Conservation (phyloP, 176 grass and related monocot genomes). For the Oryza longistaminata region DNA sequence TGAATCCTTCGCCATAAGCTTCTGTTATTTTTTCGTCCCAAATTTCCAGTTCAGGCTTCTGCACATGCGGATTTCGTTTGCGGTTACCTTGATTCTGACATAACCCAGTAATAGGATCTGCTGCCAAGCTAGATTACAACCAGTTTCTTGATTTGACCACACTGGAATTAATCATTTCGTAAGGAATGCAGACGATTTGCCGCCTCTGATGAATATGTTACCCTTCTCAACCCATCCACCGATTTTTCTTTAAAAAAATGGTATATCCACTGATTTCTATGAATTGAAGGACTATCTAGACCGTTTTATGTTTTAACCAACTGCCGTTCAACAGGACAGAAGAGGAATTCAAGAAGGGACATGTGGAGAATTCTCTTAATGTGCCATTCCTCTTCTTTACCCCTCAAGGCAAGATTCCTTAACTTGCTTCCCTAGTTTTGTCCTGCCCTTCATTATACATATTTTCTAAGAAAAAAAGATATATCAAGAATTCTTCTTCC, state of each 20-base stretch:
- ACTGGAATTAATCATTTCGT: background rate
- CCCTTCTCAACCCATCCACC: background rate
- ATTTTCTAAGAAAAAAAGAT: background rate
- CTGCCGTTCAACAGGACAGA: slow-evolving; percentile 46
- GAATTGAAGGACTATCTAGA: background rate
- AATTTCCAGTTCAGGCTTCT: background rate
- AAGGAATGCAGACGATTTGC: background rate
- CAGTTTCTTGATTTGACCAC: background rate
- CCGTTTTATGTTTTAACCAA: background rate
- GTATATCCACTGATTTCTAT: background rate
- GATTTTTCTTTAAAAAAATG: too few relatives aligned
- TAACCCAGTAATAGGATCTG: background rate
- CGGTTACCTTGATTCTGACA: background rate
- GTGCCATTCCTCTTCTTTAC: slow-evolving; percentile 64
- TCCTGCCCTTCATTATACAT: background rate
- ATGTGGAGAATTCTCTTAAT: slow-evolving; percentile 56
- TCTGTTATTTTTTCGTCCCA: background rate
- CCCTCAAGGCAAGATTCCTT: slow-evolving; percentile 49
- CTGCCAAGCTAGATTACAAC: background rate
- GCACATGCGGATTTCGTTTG: background rate
- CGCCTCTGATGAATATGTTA: background rate
- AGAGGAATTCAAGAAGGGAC: slow-evolving; percentile 65
- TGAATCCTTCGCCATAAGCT: background rate
- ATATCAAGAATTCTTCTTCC: background rate
- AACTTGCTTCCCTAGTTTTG: background rate